Evolutionary conservation across 225 moss, liverwort and hornwort genomes (phyloP).

Genomic region (Rhytidiadelphus loreus): DNA sequence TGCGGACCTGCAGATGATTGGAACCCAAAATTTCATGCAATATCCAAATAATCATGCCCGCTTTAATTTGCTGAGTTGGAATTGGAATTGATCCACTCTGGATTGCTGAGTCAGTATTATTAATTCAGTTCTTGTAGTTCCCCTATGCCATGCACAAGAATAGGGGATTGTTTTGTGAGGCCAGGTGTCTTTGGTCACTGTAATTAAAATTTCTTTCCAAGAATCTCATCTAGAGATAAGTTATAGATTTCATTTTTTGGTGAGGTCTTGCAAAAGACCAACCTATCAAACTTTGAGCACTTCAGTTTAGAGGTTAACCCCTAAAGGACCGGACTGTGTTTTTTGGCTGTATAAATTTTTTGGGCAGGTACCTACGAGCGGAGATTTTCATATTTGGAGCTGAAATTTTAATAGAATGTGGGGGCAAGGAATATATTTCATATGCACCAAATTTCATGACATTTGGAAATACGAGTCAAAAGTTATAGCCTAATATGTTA

Average conservation of each 20-base stretch:
- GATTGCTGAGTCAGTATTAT: neutral
- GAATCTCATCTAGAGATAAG: neutral
- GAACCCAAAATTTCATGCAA: neutral
- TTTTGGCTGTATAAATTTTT: too few relatives aligned
- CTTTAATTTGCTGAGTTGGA: neutral
- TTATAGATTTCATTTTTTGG: neutral
- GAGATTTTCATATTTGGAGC: too few relatives aligned
- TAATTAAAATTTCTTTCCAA: neutral
- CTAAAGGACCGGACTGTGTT: too few relatives aligned
- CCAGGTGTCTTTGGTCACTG: neutral
- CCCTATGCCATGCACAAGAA: neutral
- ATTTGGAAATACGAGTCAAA: too few relatives aligned
- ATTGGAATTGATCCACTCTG: neutral
- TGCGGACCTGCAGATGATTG: neutral
- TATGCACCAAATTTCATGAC: too few relatives aligned
- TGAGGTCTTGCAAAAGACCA: neutral
- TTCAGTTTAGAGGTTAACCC: neutral
- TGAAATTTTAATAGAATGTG: too few relatives aligned
- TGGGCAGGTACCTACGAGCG: too few relatives aligned
- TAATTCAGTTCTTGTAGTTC: neutral
- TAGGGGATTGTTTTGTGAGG: neutral
- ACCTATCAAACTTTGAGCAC: neutral
- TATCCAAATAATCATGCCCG: neutral
- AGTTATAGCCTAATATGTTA: too few relatives aligned
- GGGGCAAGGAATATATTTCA: too few relatives aligned